Conservation (phyloP, 2,329 filamentous ascomycete genomes). For the Lecanicillium sp. region DNA sequence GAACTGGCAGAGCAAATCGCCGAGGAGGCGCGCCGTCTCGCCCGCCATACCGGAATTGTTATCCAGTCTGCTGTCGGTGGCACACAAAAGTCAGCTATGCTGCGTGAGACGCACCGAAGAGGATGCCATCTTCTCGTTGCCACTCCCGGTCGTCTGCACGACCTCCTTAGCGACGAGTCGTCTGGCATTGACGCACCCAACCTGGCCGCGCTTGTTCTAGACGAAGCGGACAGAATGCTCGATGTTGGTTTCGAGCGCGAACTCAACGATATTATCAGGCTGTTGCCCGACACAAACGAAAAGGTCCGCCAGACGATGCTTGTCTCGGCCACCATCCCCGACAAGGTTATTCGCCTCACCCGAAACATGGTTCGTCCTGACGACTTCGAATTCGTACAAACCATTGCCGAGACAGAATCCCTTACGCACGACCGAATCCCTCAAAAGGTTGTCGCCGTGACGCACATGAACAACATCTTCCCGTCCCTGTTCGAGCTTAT, state of each 20-base stretch:
- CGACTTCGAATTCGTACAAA: slow-evolving; percentile 84
- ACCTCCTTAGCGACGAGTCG: slow-evolving; percentile 64
- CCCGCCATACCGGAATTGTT: slow-evolving; percentile 57
- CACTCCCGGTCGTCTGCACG: slow-evolving; percentile 81
- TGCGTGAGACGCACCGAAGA: slow-evolving; percentile 60
- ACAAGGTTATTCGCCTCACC: slow-evolving; percentile 74
- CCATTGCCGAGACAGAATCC: slow-evolving; percentile 72
- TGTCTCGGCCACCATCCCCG: slow-evolving; percentile 89
- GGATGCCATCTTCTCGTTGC: slow-evolving; percentile 88
- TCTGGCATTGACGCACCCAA: slow-evolving; percentile 65
- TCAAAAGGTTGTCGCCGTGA: slow-evolving; percentile 65
- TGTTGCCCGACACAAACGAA: slow-evolving; percentile 56
- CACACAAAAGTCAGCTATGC: slow-evolving; percentile 65
- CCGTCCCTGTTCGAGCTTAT: slow-evolving; percentile 74
- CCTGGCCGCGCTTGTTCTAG: slow-evolving; percentile 87
- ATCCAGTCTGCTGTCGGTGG: slow-evolving; percentile 83
- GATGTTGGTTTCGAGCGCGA: slow-evolving; percentile 79
- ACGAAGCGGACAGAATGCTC: slow-evolving; percentile 97
- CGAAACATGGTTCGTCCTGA: slow-evolving; percentile 67
- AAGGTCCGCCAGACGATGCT: slow-evolving; percentile 83
- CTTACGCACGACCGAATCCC: slow-evolving; percentile 82
- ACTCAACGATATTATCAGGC: slow-evolving; percentile 52
- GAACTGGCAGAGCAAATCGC: slow-evolving; percentile 78
- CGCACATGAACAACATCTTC: slow-evolving; percentile 67
- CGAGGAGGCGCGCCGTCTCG: slow-evolving; percentile 67